Conservation (phyloP, 192 early-diverging fungal genomes). For the Backusella tarrabulga region DNA sequence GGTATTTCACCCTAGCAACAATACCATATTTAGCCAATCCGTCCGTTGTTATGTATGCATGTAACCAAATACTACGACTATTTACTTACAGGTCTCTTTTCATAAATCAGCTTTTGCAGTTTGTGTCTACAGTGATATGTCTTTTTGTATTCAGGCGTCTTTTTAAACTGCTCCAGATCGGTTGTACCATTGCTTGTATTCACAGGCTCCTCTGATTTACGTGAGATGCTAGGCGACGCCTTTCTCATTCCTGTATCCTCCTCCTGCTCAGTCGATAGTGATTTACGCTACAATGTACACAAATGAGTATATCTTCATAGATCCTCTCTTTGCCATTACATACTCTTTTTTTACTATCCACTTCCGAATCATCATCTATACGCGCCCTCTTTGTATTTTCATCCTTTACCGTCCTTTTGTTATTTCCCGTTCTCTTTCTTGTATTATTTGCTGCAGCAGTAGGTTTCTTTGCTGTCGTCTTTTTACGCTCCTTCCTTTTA, state of each 20-base stretch:
- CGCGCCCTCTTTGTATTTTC: background rate
- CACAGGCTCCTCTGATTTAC: constrained; percentile 4
- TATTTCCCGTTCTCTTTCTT: constrained; percentile 9
- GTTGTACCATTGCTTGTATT: background rate
- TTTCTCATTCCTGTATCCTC: background rate
- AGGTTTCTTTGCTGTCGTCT: background rate
- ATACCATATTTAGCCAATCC: background rate
- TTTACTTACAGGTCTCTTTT: constrained; percentile 35
- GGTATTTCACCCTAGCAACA: constrained; percentile 30
- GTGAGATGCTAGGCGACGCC: background rate
- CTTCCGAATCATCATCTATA: background rate
- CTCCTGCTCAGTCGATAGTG: constrained; percentile 20
- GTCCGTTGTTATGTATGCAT: background rate
- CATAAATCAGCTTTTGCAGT: constrained; percentile 38
- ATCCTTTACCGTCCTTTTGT: background rate
- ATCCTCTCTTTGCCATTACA: background rate
- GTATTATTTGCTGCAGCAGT: background rate
- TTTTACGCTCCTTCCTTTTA: constrained; percentile 8
- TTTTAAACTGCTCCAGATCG: constrained; percentile 4
- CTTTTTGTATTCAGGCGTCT: constrained; percentile 17
- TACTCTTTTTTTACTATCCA: background rate
- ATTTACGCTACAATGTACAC: constrained; percentile 11
- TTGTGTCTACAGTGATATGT: constrained; percentile 34
- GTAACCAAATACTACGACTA: background rate
- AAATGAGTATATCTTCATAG: background rate